Conservation (phyloP, 169 alveolate species). For the Plasmodium reichenowi region DNA sequence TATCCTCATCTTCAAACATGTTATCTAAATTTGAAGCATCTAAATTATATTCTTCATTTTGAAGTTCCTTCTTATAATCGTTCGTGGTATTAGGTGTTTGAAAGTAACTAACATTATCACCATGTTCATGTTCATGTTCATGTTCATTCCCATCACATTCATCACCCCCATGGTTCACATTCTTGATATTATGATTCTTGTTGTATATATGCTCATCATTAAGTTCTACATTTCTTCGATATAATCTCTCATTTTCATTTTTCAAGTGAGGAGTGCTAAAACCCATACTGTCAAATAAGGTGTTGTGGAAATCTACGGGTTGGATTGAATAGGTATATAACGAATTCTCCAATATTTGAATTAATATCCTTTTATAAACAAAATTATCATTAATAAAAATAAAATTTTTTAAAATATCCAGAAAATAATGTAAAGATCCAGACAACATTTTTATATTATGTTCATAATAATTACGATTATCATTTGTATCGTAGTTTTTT, state of each 20-base stretch:
- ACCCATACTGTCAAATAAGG: background rate
- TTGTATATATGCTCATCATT: background rate
- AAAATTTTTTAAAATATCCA: conserved; percentile 22
- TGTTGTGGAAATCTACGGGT: too few relatives aligned
- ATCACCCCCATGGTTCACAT: background rate
- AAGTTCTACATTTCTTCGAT: too few relatives aligned
- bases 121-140: too few relatives aligned
- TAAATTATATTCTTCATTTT: too few relatives aligned
- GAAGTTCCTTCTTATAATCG: too few relatives aligned
- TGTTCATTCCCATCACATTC: too few relatives aligned
- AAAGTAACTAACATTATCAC: background rate
- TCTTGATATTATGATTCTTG: background rate
- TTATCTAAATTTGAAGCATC: too few relatives aligned
- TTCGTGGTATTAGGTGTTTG: too few relatives aligned
- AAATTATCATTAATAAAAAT: conserved; percentile 16
- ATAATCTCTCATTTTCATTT: background rate
- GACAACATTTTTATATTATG: conserved; percentile 16
- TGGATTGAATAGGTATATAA: too few relatives aligned
- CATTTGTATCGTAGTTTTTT: background rate
- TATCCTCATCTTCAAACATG: background rate
- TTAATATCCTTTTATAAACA: conserved; percentile 28
- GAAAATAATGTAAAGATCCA: background rate
- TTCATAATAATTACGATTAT: conserved; percentile 3
- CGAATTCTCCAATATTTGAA: conserved; percentile 8
- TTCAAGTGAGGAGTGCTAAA: background rate